phyloP scores from a whole-genome alignment of 768 basidiomycete species.

The Hygrophorus russula region DNA sequence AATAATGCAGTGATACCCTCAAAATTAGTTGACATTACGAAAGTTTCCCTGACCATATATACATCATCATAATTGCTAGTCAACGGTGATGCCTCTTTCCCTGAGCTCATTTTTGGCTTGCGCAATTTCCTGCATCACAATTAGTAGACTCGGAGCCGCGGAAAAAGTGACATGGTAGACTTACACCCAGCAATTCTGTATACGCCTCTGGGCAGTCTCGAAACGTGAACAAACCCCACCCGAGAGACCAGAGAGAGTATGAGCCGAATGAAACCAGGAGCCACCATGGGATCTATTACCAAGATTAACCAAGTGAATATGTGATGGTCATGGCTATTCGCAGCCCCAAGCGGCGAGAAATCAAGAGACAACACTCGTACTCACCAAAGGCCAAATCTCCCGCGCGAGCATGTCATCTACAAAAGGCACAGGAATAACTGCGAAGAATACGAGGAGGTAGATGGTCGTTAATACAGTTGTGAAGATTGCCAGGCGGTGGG shows the following conservation, averaged over 20 bases:
- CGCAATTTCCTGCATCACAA: constrained; percentile 40
- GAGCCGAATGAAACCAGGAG: constrained; percentile 69
- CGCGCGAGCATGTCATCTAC: constrained; percentile 32
- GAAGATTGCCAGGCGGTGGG: constrained; percentile 38
- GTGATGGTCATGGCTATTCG: too few species aligned
- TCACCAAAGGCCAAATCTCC: constrained; percentile 49
- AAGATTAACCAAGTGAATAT: background rate
- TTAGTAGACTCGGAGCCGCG: constrained; percentile 3
- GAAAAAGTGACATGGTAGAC: constrained; percentile 12
- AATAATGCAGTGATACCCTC: too few species aligned
- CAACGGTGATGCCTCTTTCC: constrained; percentile 48
- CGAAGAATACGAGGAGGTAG: constrained; percentile 49
- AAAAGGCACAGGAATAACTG: constrained; percentile 43
- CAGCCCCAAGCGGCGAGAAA: background rate
- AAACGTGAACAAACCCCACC: constrained; percentile 64
- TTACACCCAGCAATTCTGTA: constrained; percentile 50
- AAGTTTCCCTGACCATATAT: too few species aligned
- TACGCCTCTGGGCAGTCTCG: constrained; percentile 76
- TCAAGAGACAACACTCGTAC: constrained; percentile 14
- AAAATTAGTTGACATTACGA: too few species aligned
- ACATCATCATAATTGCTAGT: constrained; percentile 17
- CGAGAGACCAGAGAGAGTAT: constrained; percentile 68
- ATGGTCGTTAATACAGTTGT: constrained; percentile 29
- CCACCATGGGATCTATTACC: constrained; percentile 71
- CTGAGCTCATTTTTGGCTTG: constrained; percentile 44